These are phyloP conservation scores for Globisporangium perplexum DNA, from an alignment of 352 stramenopile species.

Conservation along the genomic window DNA sequence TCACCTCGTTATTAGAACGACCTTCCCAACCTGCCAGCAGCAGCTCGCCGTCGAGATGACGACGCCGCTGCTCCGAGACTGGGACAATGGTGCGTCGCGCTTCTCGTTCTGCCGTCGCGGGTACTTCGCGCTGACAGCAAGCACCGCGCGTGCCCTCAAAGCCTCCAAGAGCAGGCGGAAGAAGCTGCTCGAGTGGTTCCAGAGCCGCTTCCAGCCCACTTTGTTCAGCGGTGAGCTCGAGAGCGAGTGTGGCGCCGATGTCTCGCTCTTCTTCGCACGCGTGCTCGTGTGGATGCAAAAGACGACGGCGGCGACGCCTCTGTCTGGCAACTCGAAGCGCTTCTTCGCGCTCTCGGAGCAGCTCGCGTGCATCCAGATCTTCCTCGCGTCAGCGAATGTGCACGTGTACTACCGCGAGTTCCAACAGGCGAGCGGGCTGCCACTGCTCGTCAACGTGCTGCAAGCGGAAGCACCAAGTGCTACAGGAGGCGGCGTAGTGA, in stretches of 20 bases:
- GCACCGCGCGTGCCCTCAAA: neutral
- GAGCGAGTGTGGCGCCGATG: slow-evolving; percentile 31
- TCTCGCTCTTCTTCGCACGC: slow-evolving; percentile 53
- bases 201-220: slow-evolving; percentile 18
- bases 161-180: slow-evolving; percentile 44
- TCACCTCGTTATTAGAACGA: no score
- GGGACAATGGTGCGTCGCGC: slow-evolving; percentile 50
- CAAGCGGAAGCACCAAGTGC: neutral
- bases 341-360: slow-evolving; percentile 36
- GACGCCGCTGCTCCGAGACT: slow-evolving; percentile 48
- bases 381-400: slow-evolving; percentile 31
- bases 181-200: slow-evolving; percentile 51
- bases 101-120: neutral
- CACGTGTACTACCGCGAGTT: slow-evolving; percentile 46
- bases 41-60: no score
- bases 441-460: slow-evolving; percentile 36
- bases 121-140: neutral
- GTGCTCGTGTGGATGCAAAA: slow-evolving; percentile 70
- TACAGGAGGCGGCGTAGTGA: slow-evolving; percentile 12
- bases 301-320: slow-evolving; percentile 5
- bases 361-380: slow-evolving; percentile 40
- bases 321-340: neutral
- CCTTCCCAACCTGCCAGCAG: no score
- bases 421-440: slow-evolving; percentile 41
- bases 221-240: slow-evolving; percentile 21